Base-by-base conservation (phyloP, 345 rosid species). In the Eucalyptus microcorys region DNA sequence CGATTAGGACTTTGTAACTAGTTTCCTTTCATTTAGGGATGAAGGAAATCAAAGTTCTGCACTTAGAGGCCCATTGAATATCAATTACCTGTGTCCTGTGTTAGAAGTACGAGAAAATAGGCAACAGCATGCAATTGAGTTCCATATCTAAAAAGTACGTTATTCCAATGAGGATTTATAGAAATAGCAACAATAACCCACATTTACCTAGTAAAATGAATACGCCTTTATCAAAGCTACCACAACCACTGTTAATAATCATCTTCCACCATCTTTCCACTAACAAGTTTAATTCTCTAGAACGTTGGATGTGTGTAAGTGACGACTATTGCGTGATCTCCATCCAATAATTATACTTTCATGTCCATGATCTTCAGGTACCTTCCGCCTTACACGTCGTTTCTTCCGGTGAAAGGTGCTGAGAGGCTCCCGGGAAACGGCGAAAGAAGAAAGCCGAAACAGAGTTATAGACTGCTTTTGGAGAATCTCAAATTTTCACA, bases 361-460 rank as follows among this genome's bases (percentile, higher is more conserved):
- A 14, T 15, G 76, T 64, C 76, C 15, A 47, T 87, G 26, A 88
- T 87, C 8, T 61, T 17, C 50, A 91, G 94, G 95, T 92, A 91
- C 52, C 93, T 93, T 68, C 94, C 92, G 21, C 95, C 94, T 3
- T 91, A 93, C 49, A 88, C 93, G 11, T 89, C 90, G 4, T 92
- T 90, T 52, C 32, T 89, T 8, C 91, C 93, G 3, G 50, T n/a
- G 32, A 91, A 49, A 15, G 47, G 57, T 4, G 48, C 71, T 6
- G 80, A 57, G 37, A 37, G 87, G 47, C 45, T 34, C 26, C 40
- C 53, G 34, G n/a, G 34, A 34, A 32, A 42, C 37, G 3, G 43
- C 49, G 53, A 83, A 17, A 11, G 80, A 26, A 32, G 14, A n/a
- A 85, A 49, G 53, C 87, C 13, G 26, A 86, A 42, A 49, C 37